Evolutionary conservation across 1,284 basidiomycete species (phyloP), one percentile per base, ranked within the genome.

Genomic region (Erythrobasidium hasegawianum): DNA sequence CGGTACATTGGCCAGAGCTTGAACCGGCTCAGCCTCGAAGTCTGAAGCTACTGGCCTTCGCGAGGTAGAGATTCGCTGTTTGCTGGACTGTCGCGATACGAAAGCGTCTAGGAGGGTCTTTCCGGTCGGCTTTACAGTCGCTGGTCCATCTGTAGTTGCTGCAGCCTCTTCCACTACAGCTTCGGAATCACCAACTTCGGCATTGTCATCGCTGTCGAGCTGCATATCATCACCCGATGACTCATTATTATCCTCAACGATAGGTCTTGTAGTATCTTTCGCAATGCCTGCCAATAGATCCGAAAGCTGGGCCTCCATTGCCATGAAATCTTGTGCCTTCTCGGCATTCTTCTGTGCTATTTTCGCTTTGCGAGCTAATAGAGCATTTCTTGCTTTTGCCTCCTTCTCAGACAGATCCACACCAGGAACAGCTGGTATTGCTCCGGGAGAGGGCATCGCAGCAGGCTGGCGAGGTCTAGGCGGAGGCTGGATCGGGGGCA

Each of bases 1-100:
- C 11, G 67, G 67, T 20, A 64, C 60, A 29, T 62, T 54, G 2
- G 67, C 40, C 2, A 64, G 22, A 2, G 53, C 43, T 14, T 64
- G 60, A 7, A 52, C 39, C 7, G 67, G 67, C 14, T 68, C 67
- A 22, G 27, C 22, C 45, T 68, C 67, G 20, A 68, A 62, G 38
- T 68, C 67, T 18, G 39, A 52, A 10, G 67, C 67, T 47, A 57
- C 56, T 26, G 67, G 55, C n/a, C 67, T 59, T 1, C 56, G 26
- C 24, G 33, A 9, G 13, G 38, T 33, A 24, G 56, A 13, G n/a
- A 22, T n/a, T 39, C 20, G 40, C 7, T 16, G 50, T 20, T 27
- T 22, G 50, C 50, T 53, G 7, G 14, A 5, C 14, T n/a, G 43
- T 18, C 16, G 43, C 8, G n/a, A 4, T 14, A 47, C n/a, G n/a